phyloP scores from a whole-genome alignment of 805 yeast genomes.

The Cyberlindnera subsufficiens region DNA sequence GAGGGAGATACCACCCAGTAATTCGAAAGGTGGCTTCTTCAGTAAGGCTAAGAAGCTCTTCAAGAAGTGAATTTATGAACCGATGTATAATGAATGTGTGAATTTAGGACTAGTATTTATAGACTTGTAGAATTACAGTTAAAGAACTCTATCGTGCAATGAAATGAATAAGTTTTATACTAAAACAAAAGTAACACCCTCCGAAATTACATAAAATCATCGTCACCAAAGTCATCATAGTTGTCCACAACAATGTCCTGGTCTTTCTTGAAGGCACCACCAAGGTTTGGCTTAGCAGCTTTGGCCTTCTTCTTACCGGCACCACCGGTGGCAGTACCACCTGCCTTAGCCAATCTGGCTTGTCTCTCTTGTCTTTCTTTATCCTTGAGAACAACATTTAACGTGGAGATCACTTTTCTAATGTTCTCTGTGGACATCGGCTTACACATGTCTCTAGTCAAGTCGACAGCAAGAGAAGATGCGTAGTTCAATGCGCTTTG shows the following conservation, averaged over 20 bases:
- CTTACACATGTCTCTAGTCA: conserved; percentile 75
- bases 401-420: conserved; percentile 79
- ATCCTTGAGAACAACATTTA: conserved; percentile 74
- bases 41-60: conserved; percentile 41
- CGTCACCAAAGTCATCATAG: conserved; percentile 62
- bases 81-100: no score
- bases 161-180: no score
- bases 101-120: no score
- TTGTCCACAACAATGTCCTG: conserved; percentile 48
- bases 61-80: conserved; percentile 19
- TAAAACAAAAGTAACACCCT: neutral
- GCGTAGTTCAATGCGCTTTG: conserved; percentile 64
- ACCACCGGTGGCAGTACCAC: conserved; percentile 87
- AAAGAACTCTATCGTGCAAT: no score
- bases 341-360: conserved; percentile 73
- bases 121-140: no score
- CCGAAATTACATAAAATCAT: conserved; percentile 63
- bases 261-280: conserved; percentile 61
- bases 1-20: conserved; percentile 10
- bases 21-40: conserved; percentile 33
- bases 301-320: conserved; percentile 94
- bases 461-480: conserved; percentile 73
- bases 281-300: conserved; percentile 55
- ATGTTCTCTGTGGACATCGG: conserved; percentile 80
- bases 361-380: conserved; percentile 88